Percentiles rank a stretch among this genome's conserved stretches.
Evolutionary conservation across 352 stramenopile genomes (phyloP).

Genomic region (Thalassiosira delicatula): DNA sequence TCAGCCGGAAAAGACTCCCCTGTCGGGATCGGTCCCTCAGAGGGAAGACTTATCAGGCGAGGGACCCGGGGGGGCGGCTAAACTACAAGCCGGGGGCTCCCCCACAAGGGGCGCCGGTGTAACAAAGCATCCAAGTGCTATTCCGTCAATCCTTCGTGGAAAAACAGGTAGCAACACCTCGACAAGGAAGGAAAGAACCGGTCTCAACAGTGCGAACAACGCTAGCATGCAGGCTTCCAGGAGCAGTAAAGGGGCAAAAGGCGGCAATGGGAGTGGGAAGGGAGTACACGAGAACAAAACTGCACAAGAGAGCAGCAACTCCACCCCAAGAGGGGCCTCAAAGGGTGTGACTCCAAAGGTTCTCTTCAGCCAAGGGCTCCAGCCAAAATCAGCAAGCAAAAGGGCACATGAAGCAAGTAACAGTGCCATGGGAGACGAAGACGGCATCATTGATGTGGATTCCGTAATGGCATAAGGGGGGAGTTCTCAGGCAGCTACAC

Average conservation of each 20-base stretch:
- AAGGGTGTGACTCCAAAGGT: neutral
- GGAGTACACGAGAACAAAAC: neutral
- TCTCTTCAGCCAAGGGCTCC: neutral
- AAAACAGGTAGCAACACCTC: neutral
- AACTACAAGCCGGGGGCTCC: neutral
- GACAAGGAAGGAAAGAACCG: neutral
- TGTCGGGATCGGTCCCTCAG: neutral
- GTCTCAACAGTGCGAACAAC: neutral
- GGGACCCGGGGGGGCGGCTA: neutral
- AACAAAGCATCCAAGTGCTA: neutral
- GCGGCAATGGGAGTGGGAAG: neutral
- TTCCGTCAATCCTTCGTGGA: neutral
- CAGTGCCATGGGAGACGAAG: neutral
- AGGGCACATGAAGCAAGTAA: neutral
- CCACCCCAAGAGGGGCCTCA: neutral
- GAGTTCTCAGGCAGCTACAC: neutral
- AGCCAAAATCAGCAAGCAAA: neutral
- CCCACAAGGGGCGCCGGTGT: neutral
- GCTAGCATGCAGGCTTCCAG: neutral
- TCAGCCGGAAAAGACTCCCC: neutral
- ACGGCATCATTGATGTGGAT: neutral
- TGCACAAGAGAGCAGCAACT: neutral
- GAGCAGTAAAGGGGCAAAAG: neutral
- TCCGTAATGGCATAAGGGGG: neutral
- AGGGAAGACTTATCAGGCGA: neutral